These are phyloP conservation scores for Infundibulicybe gibba DNA, from an alignment of 768 basidiomycete species.

Conservation along the genomic window DNA sequence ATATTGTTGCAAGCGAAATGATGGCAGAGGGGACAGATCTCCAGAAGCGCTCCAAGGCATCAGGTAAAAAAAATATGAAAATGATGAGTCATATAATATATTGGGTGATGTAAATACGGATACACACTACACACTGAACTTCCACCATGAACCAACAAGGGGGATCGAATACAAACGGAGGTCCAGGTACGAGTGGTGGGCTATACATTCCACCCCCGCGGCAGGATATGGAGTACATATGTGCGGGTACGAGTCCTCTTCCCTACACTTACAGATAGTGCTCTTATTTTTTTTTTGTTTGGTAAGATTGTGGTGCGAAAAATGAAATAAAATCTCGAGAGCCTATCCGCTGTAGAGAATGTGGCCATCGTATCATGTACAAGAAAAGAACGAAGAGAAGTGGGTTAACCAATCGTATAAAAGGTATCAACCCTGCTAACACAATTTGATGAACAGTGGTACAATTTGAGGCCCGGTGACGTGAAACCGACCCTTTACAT, in stretches of 20 bases:
- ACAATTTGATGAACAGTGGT: constrained; percentile 47
- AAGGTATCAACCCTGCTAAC: constrained; percentile 5
- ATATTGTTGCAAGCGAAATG: constrained; percentile 1
- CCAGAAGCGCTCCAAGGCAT: no score
- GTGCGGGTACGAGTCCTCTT: constrained; percentile 57
- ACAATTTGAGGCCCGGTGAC: constrained; percentile 79
- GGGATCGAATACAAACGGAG: constrained; percentile 10
- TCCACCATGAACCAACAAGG: constrained; percentile 22
- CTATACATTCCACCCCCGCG: constrained; percentile 35
- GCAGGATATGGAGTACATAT: constrained; percentile 81
- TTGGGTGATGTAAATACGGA: no score
- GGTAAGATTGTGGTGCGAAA: constrained; percentile 83
- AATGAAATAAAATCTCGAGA: constrained; percentile 90
- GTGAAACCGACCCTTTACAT: background rate
- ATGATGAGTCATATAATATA: no score
- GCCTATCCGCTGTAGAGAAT: constrained; percentile 93
- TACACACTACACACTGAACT: no score
- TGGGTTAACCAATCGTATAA: constrained; percentile 36
- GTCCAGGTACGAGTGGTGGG: constrained; percentile 15
- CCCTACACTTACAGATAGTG: background rate
- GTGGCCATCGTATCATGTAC: constrained; percentile 98
- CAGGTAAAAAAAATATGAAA: no score
- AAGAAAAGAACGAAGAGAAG: constrained; percentile 95
- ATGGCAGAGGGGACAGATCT: no score
- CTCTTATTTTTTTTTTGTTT: constrained; percentile 9